phyloP scores from a whole-genome alignment of 2,329 filamentous ascomycete genomes.

The Sclerotiophoma versabilis region DNA sequence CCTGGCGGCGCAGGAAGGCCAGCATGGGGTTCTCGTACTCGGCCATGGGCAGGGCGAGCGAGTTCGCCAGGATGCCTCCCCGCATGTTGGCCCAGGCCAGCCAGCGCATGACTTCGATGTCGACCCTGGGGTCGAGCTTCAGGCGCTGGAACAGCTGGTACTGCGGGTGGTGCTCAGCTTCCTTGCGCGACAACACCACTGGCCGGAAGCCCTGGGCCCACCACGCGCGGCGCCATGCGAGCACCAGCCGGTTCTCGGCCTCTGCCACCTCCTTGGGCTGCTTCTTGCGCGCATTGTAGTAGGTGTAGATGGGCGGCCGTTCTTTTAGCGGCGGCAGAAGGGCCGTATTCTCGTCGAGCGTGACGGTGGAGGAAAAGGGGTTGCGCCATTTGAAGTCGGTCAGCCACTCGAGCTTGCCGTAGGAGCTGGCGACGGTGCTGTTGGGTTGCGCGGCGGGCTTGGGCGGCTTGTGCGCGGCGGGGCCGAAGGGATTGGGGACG shows the following conservation, averaged over 20 bases:
- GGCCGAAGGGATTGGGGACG: constrained; percentile 64
- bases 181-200: constrained; percentile 77
- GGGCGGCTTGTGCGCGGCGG: constrained; percentile 74
- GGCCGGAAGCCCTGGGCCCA: constrained; percentile 93
- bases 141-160: constrained; percentile 72
- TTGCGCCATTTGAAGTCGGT: constrained; percentile 89
- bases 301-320: constrained; percentile 84
- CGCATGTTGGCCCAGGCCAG: constrained; percentile 93
- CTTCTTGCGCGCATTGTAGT: constrained; percentile 75
- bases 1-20: constrained; percentile 74
- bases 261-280: constrained; percentile 70
- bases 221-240: constrained; percentile 92
- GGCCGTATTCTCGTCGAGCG: constrained; percentile 80
- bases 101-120: constrained; percentile 79
- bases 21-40: constrained; percentile 75
- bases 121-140: constrained; percentile 42
- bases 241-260: constrained; percentile 78
- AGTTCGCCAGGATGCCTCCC: constrained; percentile 79
- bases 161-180: constrained; percentile 82
- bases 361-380: constrained; percentile 83
- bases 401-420: constrained; percentile 81
- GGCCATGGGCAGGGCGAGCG: constrained; percentile 85
- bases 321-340: constrained; percentile 78
- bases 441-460: constrained; percentile 78
- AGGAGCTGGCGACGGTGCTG: constrained; percentile 65